Base-by-base conservation (phyloP, 257 asterid species). In the Capsicum baccatum region DNA sequence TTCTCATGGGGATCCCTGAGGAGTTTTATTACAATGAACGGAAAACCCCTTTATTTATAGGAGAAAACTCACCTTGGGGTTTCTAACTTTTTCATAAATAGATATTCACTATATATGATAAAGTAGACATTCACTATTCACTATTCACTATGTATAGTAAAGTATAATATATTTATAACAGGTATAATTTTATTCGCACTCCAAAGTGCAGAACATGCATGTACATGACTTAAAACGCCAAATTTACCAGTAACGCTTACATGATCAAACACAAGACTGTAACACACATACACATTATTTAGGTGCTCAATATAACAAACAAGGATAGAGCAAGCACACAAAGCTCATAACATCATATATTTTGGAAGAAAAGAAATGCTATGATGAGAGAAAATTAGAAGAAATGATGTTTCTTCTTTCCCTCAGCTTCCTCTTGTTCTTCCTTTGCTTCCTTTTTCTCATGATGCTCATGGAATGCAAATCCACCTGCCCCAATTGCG, bases 401-500 rank as follows among this genome's bases (percentile, higher is more conserved):
- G 86, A 87, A 84, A 88, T 89, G 94, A 88, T 83, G 93, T 76
- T 90, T 88, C 83, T 91, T 86, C 85, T 90, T 87, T 37, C 95
- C 96, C 87, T 91, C 92, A 2, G 84, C 89, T 85, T 80, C 82
- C 84, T 89, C 91, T 73, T 89, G 91, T 35, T 90, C 92, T 56
- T 93, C 83, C 83, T 90, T 86, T 6, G 89, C 85, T 56, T 90
- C 95, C 44, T 95, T 92, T 90, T 94, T 92, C 81, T 91, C 92
- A 64, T 92, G 97, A 70, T 90, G 94, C 91, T 94, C 98, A 44
- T 94, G 97, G 92, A 92, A 87, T 0, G 87, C 91, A 73, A 86
- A 93, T 0, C 95, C 97, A 63, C 97, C 94, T 0, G 92, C 79
- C 13, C 97, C 98, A 0, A 92, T 90, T 0, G 92, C 94, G 1